phyloP scores from a whole-genome alignment of 2,329 filamentous ascomycete genomes.

The Colletotrichum tanaceti region DNA sequence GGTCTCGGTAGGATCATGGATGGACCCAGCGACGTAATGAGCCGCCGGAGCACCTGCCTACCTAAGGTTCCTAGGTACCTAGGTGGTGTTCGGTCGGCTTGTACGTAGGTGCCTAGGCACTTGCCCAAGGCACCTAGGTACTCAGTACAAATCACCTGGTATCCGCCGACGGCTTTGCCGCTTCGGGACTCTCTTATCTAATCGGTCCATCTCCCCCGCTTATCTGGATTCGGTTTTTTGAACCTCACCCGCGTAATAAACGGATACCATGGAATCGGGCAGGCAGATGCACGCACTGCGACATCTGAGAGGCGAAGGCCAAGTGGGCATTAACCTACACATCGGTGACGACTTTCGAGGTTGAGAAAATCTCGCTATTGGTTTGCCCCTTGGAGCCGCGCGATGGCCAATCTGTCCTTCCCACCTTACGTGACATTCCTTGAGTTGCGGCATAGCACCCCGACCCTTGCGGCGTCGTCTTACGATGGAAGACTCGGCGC shows the following conservation, averaged over 20 bases:
- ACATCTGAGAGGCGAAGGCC: constrained; percentile 14
- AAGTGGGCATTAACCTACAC: constrained; percentile 4
- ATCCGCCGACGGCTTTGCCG: neutral
- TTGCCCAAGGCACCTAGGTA: too few relatives aligned
- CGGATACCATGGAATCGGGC: neutral
- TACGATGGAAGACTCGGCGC: constrained; percentile 44
- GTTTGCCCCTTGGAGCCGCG: neutral
- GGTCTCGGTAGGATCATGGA: constrained; percentile 35
- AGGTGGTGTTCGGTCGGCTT: too few relatives aligned
- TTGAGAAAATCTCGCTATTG: neutral
- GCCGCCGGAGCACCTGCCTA: too few relatives aligned
- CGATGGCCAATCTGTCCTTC: constrained; percentile 7
- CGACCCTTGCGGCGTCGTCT: constrained; percentile 20
- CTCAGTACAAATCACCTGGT: too few relatives aligned
- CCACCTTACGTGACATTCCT: constrained; percentile 18
- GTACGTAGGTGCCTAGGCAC: too few relatives aligned
- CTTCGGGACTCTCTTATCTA: constrained; percentile 8
- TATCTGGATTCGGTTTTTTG: too few relatives aligned
- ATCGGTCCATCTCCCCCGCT: neutral
- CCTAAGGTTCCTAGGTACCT: too few relatives aligned
- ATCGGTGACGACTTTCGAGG: constrained; percentile 1
- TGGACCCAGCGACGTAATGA: constrained; percentile 38
- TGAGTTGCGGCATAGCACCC: constrained; percentile 23
- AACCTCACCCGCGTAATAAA: too few relatives aligned
- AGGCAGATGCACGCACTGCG: constrained; percentile 2